Evolutionary conservation across 345 rosid genomes (phyloP).

Genomic region (Camelina neglecta): DNA sequence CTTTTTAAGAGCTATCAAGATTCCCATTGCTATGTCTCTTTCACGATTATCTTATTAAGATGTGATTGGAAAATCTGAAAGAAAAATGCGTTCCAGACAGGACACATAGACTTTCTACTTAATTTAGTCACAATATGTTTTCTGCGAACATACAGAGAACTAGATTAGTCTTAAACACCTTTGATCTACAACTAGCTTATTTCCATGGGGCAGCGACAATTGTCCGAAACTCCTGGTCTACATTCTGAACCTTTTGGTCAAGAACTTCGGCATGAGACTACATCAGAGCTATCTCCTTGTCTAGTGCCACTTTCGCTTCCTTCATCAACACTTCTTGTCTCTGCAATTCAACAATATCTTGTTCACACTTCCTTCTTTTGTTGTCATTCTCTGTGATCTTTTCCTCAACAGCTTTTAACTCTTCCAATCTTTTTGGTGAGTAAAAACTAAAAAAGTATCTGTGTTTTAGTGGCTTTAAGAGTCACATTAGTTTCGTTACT

Average conservation of each 20-base stretch:
- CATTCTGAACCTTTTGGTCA: no score
- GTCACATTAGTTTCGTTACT: no score
- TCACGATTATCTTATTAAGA: no score
- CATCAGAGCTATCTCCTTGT: conserved; percentile 42
- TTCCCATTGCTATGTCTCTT: no score
- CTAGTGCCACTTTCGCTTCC: conserved; percentile 40
- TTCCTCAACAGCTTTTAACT: conserved; percentile 47
- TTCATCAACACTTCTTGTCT: conserved; percentile 28
- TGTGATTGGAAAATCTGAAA: no score
- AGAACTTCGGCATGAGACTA: conserved; percentile 1
- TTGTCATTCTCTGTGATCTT: conserved; percentile 45
- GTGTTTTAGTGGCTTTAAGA: no score
- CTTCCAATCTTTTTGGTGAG: conserved; percentile 14
- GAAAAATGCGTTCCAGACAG: neutral
- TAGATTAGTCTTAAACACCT: no score
- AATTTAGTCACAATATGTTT: neutral
- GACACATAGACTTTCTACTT: neutral
- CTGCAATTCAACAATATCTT: conserved; percentile 23
- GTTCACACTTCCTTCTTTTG: conserved; percentile 43
- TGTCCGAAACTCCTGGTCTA: no score
- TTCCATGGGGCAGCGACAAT: no score
- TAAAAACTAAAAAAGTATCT: no score
- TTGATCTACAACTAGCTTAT: no score
- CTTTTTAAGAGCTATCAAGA: neutral
- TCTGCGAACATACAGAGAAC: no score